phyloP scores from a whole-genome alignment of 225 moss, liverwort and hornwort genomes.

The Sphagnum tenellum region DNA sequence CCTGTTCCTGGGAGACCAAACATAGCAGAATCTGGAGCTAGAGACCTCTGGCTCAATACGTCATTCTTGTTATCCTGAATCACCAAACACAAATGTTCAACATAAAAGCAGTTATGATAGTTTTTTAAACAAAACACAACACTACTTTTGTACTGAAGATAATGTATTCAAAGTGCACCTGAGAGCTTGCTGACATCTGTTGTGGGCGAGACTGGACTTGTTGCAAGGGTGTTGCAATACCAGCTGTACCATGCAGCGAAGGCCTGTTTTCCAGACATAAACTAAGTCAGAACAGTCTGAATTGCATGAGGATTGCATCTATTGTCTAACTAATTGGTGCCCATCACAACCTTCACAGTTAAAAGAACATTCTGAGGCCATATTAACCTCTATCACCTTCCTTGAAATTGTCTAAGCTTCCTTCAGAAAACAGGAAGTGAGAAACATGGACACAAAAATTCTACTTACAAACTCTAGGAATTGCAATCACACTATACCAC shows the following conservation, averaged over 20 bases:
- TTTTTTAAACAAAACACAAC: too few species aligned
- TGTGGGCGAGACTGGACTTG: slow-evolving; percentile 88
- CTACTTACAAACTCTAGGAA: too few species aligned
- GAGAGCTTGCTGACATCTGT: slow-evolving; percentile 81
- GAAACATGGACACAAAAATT: too few species aligned
- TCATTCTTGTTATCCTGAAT: slow-evolving; percentile 90
- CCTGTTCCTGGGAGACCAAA: slow-evolving; percentile 93
- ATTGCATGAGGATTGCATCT: too few species aligned
- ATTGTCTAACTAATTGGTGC: too few species aligned
- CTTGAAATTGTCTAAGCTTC: too few species aligned
- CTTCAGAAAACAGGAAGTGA: too few species aligned
- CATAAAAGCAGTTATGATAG: background rate
- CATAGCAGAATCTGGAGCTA: slow-evolving; percentile 82
- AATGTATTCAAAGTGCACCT: slow-evolving; percentile 31
- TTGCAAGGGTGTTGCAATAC: slow-evolving; percentile 66
- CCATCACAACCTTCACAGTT: too few species aligned
- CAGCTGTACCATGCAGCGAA: slow-evolving; percentile 65
- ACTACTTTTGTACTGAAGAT: too few species aligned
- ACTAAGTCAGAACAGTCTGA: background rate
- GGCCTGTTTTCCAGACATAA: slow-evolving; percentile 41
- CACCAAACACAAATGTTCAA: slow-evolving; percentile 11
- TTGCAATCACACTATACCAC: too few species aligned
- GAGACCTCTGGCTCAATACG: slow-evolving; percentile 75
- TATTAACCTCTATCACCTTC: too few species aligned
- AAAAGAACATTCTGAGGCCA: too few species aligned